These are phyloP conservation scores for Sarocladium kiliense DNA, from an alignment of 2,329 filamentous ascomycete species.

Conservation along the genomic window DNA sequence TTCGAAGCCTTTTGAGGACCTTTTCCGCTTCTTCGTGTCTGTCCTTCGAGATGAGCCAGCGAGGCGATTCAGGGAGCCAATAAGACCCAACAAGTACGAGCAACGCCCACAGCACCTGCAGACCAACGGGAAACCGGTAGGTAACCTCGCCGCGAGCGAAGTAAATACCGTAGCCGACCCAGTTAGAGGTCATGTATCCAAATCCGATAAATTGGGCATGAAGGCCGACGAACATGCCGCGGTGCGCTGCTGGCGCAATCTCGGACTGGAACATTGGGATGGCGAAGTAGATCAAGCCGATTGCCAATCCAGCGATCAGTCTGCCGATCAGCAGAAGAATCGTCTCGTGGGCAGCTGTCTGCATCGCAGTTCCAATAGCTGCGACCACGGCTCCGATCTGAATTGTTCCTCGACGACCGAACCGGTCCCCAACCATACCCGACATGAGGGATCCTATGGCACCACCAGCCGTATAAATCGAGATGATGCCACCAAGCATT, in stretches of 20 bases:
- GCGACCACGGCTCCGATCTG: neutral
- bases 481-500: constrained; percentile 1
- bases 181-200: neutral
- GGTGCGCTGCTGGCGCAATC: constrained; percentile 17
- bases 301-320: constrained; percentile 19
- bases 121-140: constrained; percentile 25
- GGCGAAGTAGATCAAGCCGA: constrained; percentile 17
- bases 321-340: constrained; percentile 12
- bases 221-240: constrained; percentile 14
- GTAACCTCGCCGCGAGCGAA: constrained; percentile 14
- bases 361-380: neutral
- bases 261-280: constrained; percentile 21
- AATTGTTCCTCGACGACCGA: neutral
- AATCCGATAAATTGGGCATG: constrained; percentile 10
- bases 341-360: neutral
- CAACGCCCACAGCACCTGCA: constrained; percentile 17
- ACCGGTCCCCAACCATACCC: neutral
- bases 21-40: constrained; percentile 20
- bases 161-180: neutral
- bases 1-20: neutral
- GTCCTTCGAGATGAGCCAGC: constrained; percentile 25
- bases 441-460: neutral
- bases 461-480: neutral
- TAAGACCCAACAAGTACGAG: constrained; percentile 11
- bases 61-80: constrained; percentile 24